Percentiles rank a stretch among this genome's conserved stretches.
These are phyloP conservation scores for Amphichorda felina DNA, from an alignment of 2,329 filamentous ascomycete species.

Conservation along the genomic window DNA sequence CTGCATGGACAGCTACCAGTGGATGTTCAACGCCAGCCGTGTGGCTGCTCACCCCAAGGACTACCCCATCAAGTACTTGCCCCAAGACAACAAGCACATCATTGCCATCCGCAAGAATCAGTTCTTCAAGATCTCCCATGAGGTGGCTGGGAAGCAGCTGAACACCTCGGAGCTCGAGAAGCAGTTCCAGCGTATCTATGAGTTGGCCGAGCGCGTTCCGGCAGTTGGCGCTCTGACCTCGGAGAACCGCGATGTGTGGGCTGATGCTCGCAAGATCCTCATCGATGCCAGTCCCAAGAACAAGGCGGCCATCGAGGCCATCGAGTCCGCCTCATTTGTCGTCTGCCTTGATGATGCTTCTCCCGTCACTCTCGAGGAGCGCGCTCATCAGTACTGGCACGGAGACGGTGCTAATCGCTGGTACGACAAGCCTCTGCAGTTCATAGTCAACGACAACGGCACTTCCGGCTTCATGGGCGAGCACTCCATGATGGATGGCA, in stretches of 20 bases:
- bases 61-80: constrained; percentile 68
- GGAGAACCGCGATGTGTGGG: constrained; percentile 89
- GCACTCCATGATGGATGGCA: constrained; percentile 99
- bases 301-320: constrained; percentile 61
- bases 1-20: constrained; percentile 97
- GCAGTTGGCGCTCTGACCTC: constrained; percentile 78
- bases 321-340: constrained; percentile 83
- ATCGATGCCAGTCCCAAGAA: constrained; percentile 70
- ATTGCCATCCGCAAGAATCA: constrained; percentile 89
- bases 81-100: constrained; percentile 72
- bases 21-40: constrained; percentile 94
- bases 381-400: constrained; percentile 95
- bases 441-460: constrained; percentile 96
- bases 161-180: constrained; percentile 82
- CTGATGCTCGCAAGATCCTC: constrained; percentile 68
- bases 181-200: constrained; percentile 78
- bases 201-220: constrained; percentile 57
- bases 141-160: constrained; percentile 72
- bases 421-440: constrained; percentile 97
- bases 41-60: constrained; percentile 75
- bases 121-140: constrained; percentile 84
- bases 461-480: constrained; percentile 97
- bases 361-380: constrained; percentile 89
- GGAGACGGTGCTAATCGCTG: constrained; percentile 91
- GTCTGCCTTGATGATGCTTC: constrained; percentile 87